Evolutionary conservation across 192 early-diverging fungal genomes (phyloP), one percentile per base, ranked within the genome.

Genomic region (Coemansia pectinata): DNA sequence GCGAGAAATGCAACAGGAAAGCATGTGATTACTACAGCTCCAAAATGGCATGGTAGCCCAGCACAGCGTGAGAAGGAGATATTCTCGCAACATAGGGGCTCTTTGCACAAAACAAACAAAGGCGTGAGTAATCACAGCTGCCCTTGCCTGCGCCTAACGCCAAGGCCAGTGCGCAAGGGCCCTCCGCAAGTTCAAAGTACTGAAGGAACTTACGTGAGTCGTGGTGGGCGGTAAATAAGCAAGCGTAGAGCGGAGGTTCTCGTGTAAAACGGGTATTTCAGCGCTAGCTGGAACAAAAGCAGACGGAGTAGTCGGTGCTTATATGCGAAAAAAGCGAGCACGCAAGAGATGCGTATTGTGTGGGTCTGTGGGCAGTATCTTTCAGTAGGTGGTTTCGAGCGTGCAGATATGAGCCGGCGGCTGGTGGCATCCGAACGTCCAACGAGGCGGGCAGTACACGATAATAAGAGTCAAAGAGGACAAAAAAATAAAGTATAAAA

Each of bases 21-120:
- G 52, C 52, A 55, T 29, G 52, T 55, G 52, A 55, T 12, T 55
- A 14, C n/a, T 3, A 21, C 53, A 10, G 57, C 57, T 59, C 17
- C 17, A 59, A 19, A n/a, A 8, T 25, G 17, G 33, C 31, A 6
- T 4, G 57, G 34, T n/a, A 36, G 57, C 6, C 14, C 17, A 59
- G 34, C 34, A 12, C 31, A 38, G 34, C 34, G 34, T 33, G 34
- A 36, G 57, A 59, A 59, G 57, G 33, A 17, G 6, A 36, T 25
- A 44, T 12, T 19, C 48, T 6, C 6, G 48, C 48, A 19, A 55
- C 48, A 52, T 52, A n/a, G 9, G 25, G 14, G 52, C 4, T 27
- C 52, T 6, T 55, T 55, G 52, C 52, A 11, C 52, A 59, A 59
- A 57, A 38, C 14, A 58, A 58, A 34, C 12, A 59, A 59, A n/a